These are phyloP conservation scores for Laburnicola sp. DNA, from an alignment of 2,329 filamentous ascomycete genomes.

Conservation along the genomic window DNA sequence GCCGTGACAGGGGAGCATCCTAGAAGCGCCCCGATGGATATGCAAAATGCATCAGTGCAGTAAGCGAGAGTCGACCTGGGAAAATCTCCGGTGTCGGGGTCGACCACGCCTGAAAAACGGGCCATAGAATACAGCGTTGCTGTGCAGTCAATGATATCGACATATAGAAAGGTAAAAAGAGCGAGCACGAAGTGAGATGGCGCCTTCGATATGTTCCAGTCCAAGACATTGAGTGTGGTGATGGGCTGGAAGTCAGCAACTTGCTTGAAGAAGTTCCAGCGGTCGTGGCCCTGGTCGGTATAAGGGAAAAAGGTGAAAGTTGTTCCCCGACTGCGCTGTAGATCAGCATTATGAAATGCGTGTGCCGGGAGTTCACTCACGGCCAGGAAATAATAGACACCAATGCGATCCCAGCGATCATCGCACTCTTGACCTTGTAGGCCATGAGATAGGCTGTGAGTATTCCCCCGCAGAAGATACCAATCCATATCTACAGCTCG, in stretches of 20 bases:
- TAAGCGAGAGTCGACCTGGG: constrained; percentile 83
- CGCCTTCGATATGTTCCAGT: constrained; percentile 70
- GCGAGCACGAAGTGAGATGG: constrained; percentile 78
- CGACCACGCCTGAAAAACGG: constrained; percentile 76
- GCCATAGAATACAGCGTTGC: constrained; percentile 90
- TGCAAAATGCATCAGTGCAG: constrained; percentile 78
- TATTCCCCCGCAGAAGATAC: constrained; percentile 82
- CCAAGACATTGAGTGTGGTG: constrained; percentile 68
- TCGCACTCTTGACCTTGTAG: constrained; percentile 83
- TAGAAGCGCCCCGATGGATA: constrained; percentile 78
- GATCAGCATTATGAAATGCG: constrained; percentile 21
- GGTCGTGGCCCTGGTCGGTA: constrained; percentile 65
- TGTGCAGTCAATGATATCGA: constrained; percentile 86
- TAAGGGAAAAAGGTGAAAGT: constrained; percentile 79
- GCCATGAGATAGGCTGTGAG: constrained; percentile 80
- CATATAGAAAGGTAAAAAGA: constrained; percentile 86
- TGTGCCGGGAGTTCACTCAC: constrained; percentile 24
- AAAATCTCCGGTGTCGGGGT: constrained; percentile 81
- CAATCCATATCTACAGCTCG: constrained; percentile 70
- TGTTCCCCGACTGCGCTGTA: constrained; percentile 58
- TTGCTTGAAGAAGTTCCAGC: constrained; percentile 83
- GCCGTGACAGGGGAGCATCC: constrained; percentile 81
- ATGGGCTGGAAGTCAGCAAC: constrained; percentile 82
- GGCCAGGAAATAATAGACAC: constrained; percentile 91
- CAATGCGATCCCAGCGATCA: constrained; percentile 78